Evolutionary conservation across 129 eudicot species (phyloP), one percentile per base, ranked within the genome.

Genomic region (Escallonia herrerae): DNA sequence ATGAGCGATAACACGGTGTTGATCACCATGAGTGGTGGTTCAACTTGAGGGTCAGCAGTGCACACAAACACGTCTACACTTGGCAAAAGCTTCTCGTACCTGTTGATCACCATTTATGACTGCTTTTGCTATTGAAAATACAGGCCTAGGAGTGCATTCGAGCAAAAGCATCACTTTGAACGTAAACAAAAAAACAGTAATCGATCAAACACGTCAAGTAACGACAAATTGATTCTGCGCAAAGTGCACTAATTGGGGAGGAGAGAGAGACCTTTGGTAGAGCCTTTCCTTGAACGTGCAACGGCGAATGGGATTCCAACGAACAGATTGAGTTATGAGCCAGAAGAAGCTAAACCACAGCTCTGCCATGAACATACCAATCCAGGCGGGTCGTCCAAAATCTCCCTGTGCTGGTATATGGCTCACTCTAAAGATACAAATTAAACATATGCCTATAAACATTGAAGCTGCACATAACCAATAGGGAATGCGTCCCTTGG

Each of bases 11-110:
- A 68, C 49, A 74, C 74, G 4, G 82, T 77, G 74, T 77, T 77
- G 60, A 66, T 59, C 72, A 77, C 82, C 77, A 77, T 71, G 4
- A 77, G 9, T 13, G 82, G 82, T 54, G 82, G 82, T n/a, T 77
- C 77, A 41, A 71, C 43, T 33, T 43, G 40, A 3, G 77, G 65
- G 43, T 72, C 77, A 15, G 82, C 82, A 3, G 74, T 72, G 65
- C 77, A 77, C 7, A 77, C 82, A 72, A 66, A 77, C 11, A 77
- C 60, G 54, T 77, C 82, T 7, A 77, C 72, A 22, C 72, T 48
- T 15, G 82, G 82, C 38, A 77, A 53, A 8, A 58, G 60, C 39
- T 71, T 60, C 44, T 77, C 77, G 56, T 63, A 77, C 68, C 81
- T 77, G 66, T 54, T 9, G 12, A 22, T 22, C 33, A 22, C 33